Percentiles rank a stretch among this genome's conserved stretches.
Conservation (phyloP, 208 protist species). For the Acanthamoeba polyphaga region DNA sequence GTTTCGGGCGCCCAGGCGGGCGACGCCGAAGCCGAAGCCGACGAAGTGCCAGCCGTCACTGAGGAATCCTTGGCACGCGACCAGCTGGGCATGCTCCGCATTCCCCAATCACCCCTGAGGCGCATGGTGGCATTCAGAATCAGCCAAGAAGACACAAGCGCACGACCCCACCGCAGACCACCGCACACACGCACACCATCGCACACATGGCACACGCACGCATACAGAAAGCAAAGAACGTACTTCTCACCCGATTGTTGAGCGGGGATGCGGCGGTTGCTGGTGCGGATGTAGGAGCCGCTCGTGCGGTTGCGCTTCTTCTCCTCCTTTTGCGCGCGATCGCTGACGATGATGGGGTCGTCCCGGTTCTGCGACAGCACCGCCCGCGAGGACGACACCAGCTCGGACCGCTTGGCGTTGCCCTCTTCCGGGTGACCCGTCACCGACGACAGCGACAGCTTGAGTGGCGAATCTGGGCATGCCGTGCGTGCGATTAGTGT, state of each 20-base stretch:
- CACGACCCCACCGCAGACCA: background rate
- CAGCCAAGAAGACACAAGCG: no score
- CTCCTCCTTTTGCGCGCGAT: slow-evolving; percentile 16
- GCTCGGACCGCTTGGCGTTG: background rate
- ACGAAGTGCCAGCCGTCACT: background rate
- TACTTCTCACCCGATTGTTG: background rate
- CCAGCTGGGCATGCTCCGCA: slow-evolving; percentile 1
- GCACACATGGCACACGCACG: background rate
- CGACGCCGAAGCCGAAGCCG: background rate
- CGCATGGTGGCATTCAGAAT: no score
- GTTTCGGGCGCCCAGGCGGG: background rate
- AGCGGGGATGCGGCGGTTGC: background rate
- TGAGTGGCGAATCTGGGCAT: background rate
- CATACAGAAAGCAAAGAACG: background rate
- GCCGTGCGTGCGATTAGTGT: no score
- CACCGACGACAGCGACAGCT: background rate
- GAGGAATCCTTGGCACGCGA: background rate
- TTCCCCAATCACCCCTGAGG: slow-evolving; percentile 16
- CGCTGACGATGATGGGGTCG: background rate
- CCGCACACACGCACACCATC: background rate
- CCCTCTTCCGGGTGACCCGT: background rate
- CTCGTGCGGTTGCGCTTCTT: slow-evolving; percentile 38
- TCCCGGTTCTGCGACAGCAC: background rate
- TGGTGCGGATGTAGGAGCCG: background rate
- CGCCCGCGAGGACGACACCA: slow-evolving; percentile 19